phyloP scores from a whole-genome alignment of 2,329 filamentous ascomycete species.

The Hypoxylon sp. region DNA sequence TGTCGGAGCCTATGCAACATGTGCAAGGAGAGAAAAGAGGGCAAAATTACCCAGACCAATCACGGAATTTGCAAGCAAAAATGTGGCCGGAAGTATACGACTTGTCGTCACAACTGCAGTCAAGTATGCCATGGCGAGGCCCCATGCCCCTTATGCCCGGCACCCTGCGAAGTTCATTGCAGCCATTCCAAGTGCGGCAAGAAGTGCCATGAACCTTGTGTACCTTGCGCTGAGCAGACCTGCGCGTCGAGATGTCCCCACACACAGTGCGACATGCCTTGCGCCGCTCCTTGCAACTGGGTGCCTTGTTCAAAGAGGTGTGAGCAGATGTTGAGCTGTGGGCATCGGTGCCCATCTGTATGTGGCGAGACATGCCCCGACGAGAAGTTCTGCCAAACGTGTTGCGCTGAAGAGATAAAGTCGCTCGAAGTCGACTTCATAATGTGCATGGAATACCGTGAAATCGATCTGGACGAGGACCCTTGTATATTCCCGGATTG shows the following conservation, averaged over 20 bases:
- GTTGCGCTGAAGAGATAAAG: conserved; percentile 62
- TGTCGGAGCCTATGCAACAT: conserved; percentile 65
- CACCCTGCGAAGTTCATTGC: conserved; percentile 70
- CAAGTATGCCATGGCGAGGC: conserved; percentile 66
- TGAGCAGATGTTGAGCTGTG: conserved; percentile 66
- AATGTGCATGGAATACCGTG: conserved; percentile 66
- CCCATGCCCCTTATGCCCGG: conserved; percentile 64
- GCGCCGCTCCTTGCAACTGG: conserved; percentile 77
- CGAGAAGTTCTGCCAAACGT: conserved; percentile 69
- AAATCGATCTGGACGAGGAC: conserved; percentile 70
- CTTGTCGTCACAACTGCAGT: conserved; percentile 71
- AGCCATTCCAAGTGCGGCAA: conserved; percentile 70
- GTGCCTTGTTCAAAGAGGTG: conserved; percentile 76
- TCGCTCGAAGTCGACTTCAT: conserved; percentile 70
- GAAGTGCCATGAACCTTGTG: conserved; percentile 72
- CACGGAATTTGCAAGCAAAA: conserved; percentile 65
- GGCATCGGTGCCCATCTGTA: conserved; percentile 72
- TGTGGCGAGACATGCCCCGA: conserved; percentile 76
- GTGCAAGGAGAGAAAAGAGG: conserved; percentile 62
- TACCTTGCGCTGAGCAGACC: conserved; percentile 69
- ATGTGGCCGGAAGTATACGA: conserved; percentile 67
- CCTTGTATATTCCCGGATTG: conserved; percentile 75
- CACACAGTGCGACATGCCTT: conserved; percentile 62
- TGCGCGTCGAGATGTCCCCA: conserved; percentile 73
- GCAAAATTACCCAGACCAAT: conserved; percentile 50